phyloP scores from a whole-genome alignment of 176 grass and related monocot genomes.

The Puccinellia tenuiflora region DNA sequence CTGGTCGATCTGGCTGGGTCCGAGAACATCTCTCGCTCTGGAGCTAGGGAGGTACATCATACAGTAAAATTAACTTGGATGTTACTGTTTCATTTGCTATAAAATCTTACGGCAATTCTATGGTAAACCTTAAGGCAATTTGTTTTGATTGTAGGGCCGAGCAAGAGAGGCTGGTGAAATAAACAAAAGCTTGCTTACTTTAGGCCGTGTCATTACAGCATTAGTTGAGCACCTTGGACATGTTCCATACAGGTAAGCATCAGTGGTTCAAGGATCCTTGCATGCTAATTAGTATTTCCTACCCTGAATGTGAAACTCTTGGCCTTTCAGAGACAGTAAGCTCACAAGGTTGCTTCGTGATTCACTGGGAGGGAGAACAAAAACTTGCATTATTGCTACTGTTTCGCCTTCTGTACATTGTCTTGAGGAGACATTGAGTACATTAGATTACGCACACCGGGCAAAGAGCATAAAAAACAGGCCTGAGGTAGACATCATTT shows the following conservation, averaged over 20 bases:
- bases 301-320: conserved; percentile 17
- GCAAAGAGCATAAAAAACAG: conserved; percentile 98
- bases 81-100: not conserved
- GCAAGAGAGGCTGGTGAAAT: conserved; percentile 99
- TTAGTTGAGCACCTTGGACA: conserved; percentile 95
- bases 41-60: conserved; percentile 84
- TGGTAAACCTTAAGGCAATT: not conserved
- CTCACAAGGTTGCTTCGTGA: conserved; percentile 90
- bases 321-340: conserved; percentile 85
- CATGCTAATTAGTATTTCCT: not conserved
- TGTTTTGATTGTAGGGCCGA: conserved; percentile 58
- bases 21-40: conserved; percentile 94
- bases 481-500: conserved; percentile 60
- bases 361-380: conserved; percentile 94
- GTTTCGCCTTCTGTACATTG: conserved; percentile 97
- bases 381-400: conserved; percentile 98
- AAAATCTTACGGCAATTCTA: not conserved
- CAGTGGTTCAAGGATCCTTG: conserved; percentile 1
- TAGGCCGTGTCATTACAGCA: conserved; percentile 94
- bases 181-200: conserved; percentile 98
- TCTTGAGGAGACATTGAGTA: conserved; percentile 96
- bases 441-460: conserved; percentile 90
- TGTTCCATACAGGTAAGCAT: conserved; percentile 81
- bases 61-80: not conserved
- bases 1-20: conserved; percentile 94